Evolutionary conservation across 345 rosid genomes (phyloP), one percentile per base, ranked within the genome.

Genomic region (Lepidium aucheri): DNA sequence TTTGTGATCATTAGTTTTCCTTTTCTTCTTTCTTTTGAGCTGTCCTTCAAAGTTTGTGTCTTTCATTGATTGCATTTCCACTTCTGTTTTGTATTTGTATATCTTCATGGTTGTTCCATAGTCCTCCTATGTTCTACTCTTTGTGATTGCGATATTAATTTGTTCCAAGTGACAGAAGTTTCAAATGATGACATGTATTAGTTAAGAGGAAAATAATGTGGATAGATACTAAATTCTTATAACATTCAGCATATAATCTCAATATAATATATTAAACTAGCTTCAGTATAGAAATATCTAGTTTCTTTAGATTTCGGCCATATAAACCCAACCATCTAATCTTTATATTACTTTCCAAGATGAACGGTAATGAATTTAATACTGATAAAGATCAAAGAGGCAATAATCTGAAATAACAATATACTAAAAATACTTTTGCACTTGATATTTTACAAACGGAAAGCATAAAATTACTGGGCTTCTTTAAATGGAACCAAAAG

Each of bases 51-150:
- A 35, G 28, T 34, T 33, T 50, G 44, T 53, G 56, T 26, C 43
- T 55, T 71, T 56, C 14, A n/a, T 63, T 71, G 51, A 30, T 63
- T 54, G 57, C 5, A 35, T 70, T 51, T 69, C 24, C 18, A 5
- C 13, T 35, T 58, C 34, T 56, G 0, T 10, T 30, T 47, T 57
- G 60, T 68, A 16, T 58, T 49, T 38, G 28, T 36, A 18, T 4
- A 13, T 9, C 17, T 65, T 42, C 26, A 17, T 65, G 22, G 13
- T 54, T 28, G n/a, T 40, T 40, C 44, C 60, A 16, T 28, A 9
- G 30, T 38, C 11, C 3, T 20, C 16, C 32, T 11, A n/a, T 32
- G 7, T 5, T 54, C 9, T 35, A 36, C 41, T 49, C 13, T 16
- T 36, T 9, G 8, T 55, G 41, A 38, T 24, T 26, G 30, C 24